Conservation (phyloP, 2,329 filamentous ascomycete genomes). For the Exophiala lecanii-corni region DNA sequence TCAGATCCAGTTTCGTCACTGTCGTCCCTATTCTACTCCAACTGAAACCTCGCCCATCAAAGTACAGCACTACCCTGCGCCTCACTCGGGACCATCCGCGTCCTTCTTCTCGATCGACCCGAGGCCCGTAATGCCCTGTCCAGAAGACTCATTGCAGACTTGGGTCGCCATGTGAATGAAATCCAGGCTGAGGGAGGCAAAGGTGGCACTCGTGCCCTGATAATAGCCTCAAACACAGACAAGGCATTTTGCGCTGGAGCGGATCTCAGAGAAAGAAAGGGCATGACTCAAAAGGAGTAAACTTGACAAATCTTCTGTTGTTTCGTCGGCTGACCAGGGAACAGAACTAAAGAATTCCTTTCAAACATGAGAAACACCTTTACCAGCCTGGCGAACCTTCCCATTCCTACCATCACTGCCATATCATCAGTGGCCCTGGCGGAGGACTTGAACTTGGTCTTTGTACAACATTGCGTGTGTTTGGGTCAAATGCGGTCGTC, state of each 20-base stretch:
- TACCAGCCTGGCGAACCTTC: conserved; percentile 65
- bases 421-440: conserved; percentile 83
- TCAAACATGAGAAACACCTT: conserved; percentile 71
- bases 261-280: conserved; percentile 81
- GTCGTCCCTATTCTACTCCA: conserved; percentile 11
- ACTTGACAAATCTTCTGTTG: not conserved
- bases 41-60: conserved; percentile 46
- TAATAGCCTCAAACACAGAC: conserved; percentile 81
- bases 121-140: conserved; percentile 88
- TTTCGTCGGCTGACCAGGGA: conserved; percentile 5
- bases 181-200: conserved; percentile 58
- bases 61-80: conserved; percentile 69
- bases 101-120: conserved; percentile 83
- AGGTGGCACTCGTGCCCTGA: conserved; percentile 68
- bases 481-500: conserved; percentile 71
- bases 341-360: conserved; percentile 76
- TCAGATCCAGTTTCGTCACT: too few species aligned
- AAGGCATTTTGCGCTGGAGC: conserved; percentile 89
- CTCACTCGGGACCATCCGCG: conserved; percentile 74
- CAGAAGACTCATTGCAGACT: conserved; percentile 64
- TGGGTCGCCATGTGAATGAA: conserved; percentile 67
- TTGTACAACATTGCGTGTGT: conserved; percentile 81
- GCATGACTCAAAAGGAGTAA: conserved; percentile 74
- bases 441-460: conserved; percentile 92
- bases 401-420: conserved; percentile 84